These are phyloP conservation scores for Senecio squalidus DNA, from an alignment of 140 eudicot genomes.

Conservation along the genomic window DNA sequence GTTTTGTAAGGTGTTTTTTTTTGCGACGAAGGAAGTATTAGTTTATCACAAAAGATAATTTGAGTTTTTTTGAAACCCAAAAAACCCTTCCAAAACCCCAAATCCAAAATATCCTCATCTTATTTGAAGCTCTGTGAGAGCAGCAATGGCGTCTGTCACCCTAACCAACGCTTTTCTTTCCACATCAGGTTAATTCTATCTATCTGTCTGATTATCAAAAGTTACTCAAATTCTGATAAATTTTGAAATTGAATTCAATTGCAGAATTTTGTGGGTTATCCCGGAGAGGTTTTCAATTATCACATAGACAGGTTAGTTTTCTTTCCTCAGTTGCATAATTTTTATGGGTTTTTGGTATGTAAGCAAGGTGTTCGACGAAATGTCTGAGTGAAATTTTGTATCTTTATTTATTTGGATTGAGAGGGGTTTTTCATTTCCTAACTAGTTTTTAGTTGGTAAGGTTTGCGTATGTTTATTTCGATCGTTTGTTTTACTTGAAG, in stretches of 20 bases:
- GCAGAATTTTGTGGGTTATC: conserved; percentile 39
- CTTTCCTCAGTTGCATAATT: neutral
- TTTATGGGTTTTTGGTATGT: neutral
- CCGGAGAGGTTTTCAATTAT: conserved; percentile 35
- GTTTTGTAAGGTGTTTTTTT: no score
- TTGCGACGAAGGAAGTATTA: no score
- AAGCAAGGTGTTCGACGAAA: conserved; percentile 25
- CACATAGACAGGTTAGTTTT: conserved; percentile 33
- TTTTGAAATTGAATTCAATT: conserved; percentile 1
- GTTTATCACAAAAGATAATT: no score
- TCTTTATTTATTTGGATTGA: neutral
- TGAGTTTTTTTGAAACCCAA: conserved; percentile 18
- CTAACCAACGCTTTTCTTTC: conserved; percentile 21
- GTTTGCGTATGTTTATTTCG: neutral
- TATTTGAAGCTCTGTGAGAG: conserved; percentile 3
- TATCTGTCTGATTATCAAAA: no score
- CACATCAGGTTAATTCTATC: conserved; percentile 18
- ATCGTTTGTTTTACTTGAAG: no score
- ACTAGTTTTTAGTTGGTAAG: neutral
- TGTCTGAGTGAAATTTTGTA: conserved; percentile 7
- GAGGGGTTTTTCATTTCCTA: neutral
- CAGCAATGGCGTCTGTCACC: conserved; percentile 23
- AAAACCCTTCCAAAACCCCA: conserved; percentile 30
- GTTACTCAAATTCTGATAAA: no score
- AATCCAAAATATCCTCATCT: conserved; percentile 2